Evolutionary conservation across 1,284 basidiomycete species (phyloP).

Genomic region (Butyriboletus regius): DNA sequence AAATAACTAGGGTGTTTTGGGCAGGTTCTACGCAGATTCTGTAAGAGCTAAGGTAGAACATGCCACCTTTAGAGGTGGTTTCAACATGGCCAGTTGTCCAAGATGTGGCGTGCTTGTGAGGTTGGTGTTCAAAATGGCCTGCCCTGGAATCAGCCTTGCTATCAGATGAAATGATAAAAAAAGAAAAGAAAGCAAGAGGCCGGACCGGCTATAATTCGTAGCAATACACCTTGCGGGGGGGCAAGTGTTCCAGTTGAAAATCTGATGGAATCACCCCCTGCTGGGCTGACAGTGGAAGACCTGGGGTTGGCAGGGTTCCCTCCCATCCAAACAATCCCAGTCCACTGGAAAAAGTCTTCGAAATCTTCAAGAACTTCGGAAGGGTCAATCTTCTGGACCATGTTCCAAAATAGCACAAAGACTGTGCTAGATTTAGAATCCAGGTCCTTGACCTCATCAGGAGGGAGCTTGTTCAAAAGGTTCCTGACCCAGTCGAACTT

Average conservation of each 20-base stretch:
- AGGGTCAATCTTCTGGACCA: not conserved
- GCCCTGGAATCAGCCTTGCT: not conserved
- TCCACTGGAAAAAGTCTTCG: not conserved
- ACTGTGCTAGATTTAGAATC: too few species aligned
- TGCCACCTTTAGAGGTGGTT: not conserved
- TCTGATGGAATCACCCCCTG: too few species aligned
- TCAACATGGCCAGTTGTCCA: not conserved
- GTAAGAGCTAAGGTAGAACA: not conserved
- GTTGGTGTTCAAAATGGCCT: not conserved
- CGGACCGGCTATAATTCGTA: not conserved
- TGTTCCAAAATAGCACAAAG: not conserved
- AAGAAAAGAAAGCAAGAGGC: too few species aligned
- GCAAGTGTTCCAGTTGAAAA: not conserved
- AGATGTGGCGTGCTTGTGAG: not conserved
- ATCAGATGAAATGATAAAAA: not conserved
- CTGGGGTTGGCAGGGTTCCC: too few species aligned
- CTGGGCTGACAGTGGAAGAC: too few species aligned
- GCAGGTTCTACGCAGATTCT: not conserved
- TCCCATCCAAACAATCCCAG: not conserved
- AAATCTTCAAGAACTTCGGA: not conserved
- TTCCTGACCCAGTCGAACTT: not conserved
- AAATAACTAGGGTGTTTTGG: not conserved
- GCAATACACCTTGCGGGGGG: not conserved
- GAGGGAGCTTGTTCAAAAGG: not conserved
- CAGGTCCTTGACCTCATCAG: not conserved